Evolutionary conservation across 768 basidiomycete species (phyloP), one percentile per base, ranked within the genome.

Genomic region (Pilatotrama ljubarskyi): DNA sequence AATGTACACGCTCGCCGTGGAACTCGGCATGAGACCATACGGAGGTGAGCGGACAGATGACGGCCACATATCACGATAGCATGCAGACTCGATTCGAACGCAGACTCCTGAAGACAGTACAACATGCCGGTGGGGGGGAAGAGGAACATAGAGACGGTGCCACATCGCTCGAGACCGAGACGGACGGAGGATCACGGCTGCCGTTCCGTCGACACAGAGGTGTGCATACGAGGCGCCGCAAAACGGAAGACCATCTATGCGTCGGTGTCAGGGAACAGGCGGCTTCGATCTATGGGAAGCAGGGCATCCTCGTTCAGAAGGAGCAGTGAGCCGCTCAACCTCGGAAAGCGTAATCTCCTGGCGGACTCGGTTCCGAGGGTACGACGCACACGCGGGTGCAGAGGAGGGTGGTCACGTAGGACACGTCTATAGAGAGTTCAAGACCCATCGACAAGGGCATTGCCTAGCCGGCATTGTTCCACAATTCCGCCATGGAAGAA

Each of bases 381-480:
- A 32, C 5, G 29, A 32, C 29, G 29, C 4, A 32, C 29, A 32
- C 38, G 38, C 38, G 4, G 38, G 13, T 15, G 38, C 38, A 3
- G 38, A 37, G 36, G 36, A 8, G 14, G 38, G 14, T 40, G 14
- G 38, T 14, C n/a, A 40, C 38, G 5, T 3, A 40, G 10, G 29
- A 32, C 29, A 41, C 13, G 38, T 51, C 24, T 25, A 40, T 22
- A 40, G 38, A 37, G 51, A 26, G 38, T 6, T 40, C 14, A n/a
- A 5, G 14, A n/a, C 14, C 38, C 24, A 7, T 14, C 14, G 51
- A 26, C 8, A 22, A 32, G 29, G 29, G 10, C 15, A 9, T n/a
- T 24, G 14, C 38, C 40, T 46, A 64, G 20, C 63, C 63, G 17
- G 36, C 36, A 32, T 64, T 64, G 51, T 61, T 61, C 63, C 63